Evolutionary conservation across 148 eudicot genomes (phyloP).

Genomic region (Cornus florida): DNA sequence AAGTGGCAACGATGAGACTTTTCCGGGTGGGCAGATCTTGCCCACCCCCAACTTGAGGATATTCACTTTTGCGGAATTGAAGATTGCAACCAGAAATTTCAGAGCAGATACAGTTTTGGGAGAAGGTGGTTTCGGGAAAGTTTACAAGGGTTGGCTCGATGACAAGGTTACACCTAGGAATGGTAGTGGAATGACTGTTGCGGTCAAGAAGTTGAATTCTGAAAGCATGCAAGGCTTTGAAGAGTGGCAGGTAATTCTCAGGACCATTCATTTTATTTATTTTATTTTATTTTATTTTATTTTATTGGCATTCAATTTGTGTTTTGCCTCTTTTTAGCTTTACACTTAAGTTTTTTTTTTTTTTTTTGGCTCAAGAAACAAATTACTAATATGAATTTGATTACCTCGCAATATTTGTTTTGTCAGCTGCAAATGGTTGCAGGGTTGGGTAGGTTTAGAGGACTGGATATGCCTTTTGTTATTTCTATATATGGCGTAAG

Average conservation of each 20-base stretch:
- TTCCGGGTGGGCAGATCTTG: conserved; percentile 44
- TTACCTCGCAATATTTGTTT: no score
- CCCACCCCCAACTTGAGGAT: conserved; percentile 53
- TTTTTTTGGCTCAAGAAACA: no score
- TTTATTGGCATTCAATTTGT: background rate
- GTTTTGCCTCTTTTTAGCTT: no score
- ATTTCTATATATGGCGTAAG: no score
- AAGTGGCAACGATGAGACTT: conserved; percentile 35
- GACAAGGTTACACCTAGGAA: conserved; percentile 36
- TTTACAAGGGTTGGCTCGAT: conserved; percentile 80
- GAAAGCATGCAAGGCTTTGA: conserved; percentile 78
- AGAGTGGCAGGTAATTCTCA: conserved; percentile 76
- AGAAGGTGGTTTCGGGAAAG: conserved; percentile 88
- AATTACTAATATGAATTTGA: no score
- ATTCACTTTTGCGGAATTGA: conserved; percentile 54
- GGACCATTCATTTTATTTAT: background rate
- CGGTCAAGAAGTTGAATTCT: conserved; percentile 69
- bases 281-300: background rate
- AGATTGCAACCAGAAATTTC: conserved; percentile 58
- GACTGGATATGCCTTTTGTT: no score
- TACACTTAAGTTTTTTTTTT: background rate
- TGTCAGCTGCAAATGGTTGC: no score
- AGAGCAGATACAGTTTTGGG: conserved; percentile 58
- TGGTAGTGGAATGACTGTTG: conserved; percentile 43
- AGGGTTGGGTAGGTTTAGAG: no score